Percentiles rank a stretch among this genome's conserved stretches.
Evolutionary conservation across 441 rosid species (phyloP).

Genomic region (Erysimum cheiri): DNA sequence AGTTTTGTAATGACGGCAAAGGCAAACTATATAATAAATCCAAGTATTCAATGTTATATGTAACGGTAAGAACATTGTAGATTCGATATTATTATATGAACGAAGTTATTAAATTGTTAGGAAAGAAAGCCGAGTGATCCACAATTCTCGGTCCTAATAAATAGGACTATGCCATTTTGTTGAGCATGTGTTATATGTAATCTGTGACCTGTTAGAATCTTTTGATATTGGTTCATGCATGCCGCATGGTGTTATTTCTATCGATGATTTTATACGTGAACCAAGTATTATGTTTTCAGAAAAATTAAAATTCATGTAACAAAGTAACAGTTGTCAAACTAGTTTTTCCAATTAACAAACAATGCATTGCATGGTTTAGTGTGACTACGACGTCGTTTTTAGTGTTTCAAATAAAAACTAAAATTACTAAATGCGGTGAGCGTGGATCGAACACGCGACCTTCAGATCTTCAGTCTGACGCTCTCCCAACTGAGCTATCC

Average conservation of each 20-base stretch:
- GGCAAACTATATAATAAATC: background rate
- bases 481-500: too few species aligned
- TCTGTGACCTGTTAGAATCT: constrained; percentile 22
- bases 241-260: constrained; percentile 9
- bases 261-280: background rate
- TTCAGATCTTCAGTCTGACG: constrained; percentile 32
- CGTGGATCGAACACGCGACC: constrained; percentile 81
- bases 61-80: background rate
- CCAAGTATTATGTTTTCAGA: background rate
- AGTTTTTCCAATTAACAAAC: too few species aligned
- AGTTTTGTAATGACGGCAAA: constrained; percentile 13
- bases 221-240: constrained; percentile 5
- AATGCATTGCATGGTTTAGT: too few species aligned
- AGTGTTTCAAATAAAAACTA: too few species aligned
- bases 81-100: background rate
- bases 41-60: background rate
- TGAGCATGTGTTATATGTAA: constrained; percentile 19
- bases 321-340: too few species aligned
- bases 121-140: constrained; percentile 24
- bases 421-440: constrained; percentile 56
- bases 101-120: background rate
- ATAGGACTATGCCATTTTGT: constrained; percentile 20
- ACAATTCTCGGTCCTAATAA: constrained; percentile 35
- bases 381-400: background rate
- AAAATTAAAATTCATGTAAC: background rate